Base-by-base conservation (phyloP, 1,284 basidiomycete species). In the Paramarasmius palmivorus region DNA sequence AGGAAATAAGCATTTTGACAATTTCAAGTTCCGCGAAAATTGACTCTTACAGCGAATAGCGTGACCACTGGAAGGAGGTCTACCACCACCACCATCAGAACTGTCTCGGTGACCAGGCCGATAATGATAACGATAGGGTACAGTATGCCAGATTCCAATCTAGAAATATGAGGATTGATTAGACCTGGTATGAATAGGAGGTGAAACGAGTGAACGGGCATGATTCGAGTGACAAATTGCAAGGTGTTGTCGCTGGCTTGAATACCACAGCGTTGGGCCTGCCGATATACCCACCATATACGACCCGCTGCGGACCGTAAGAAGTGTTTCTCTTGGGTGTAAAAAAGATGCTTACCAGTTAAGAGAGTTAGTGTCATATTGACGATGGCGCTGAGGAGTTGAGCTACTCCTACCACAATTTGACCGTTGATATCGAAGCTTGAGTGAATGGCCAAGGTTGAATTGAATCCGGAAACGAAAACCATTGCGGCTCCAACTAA, bases 261-360 rank as follows among this genome's bases (percentile, higher is more conserved):
- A 23, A 23, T 29, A n/a, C 9, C 12, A 26, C 15, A 19, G 32
- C n/a, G 15, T 46, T 7, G 23, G 10, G 44, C 25, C n/a, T 46
- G 12, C n/a, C 44, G 44, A 46, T 46, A 14, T 17, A 46, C 25
- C 44, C 25, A 32, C 44, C 44, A 46, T 14, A 46, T 46, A 32
- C 44, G 44, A n/a, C 44, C 44, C 4, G 44, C 44, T 46, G n/a
- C n/a, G 14, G 44, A 19, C 12, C 1, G 6, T 32, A 26, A 32
- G 12, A n/a, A 32, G 9, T 8, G 32, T 32, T 32, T 32, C n/a
- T 32, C 29, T 12, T 32, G 29, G 12, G 12, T n/a, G 29, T 12
- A 32, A 32, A 32, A 32, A 12, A 6, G 12, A 12, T 32, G 29
- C 42, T 45, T 45, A 45, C 42, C 42, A 26, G 42, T 45, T 14